Evolutionary conservation across 345 rosid genomes (phyloP).

Genomic region (Murraya paniculata): DNA sequence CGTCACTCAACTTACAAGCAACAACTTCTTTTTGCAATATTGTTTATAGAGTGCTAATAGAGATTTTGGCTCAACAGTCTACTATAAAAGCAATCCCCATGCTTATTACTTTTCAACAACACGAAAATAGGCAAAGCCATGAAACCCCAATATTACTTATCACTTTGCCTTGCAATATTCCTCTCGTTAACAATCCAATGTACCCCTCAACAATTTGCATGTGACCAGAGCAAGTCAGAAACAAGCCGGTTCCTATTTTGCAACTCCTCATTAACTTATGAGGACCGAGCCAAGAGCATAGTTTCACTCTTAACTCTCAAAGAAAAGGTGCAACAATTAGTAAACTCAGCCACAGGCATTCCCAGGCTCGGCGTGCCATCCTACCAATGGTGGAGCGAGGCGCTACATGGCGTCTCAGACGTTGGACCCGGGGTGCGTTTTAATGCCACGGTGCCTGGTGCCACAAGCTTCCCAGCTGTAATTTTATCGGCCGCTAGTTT

Average conservation of each 20-base stretch:
- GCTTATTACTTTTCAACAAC: background rate
- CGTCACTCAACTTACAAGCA: conserved; percentile 25
- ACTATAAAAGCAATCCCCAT: conserved; percentile 3
- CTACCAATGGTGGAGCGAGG: conserved; percentile 79
- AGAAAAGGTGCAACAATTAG: conserved; percentile 63
- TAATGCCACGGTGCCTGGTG: conserved; percentile 43
- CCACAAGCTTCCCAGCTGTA: conserved; percentile 67
- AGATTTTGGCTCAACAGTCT: background rate
- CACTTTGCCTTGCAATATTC: conserved; percentile 13
- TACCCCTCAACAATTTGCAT: conserved; percentile 35
- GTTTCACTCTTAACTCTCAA: conserved; percentile 43
- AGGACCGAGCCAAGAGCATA: conserved; percentile 47
- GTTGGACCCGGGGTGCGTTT: conserved; percentile 49
- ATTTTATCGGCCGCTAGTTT: conserved; percentile 55
- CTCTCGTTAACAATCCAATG: conserved; percentile 15
- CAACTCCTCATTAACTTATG: conserved; percentile 37
- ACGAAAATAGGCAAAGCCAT: conserved; percentile 6
- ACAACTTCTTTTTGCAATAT: background rate
- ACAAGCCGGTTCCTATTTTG: conserved; percentile 44
- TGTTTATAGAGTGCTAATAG: background rate
- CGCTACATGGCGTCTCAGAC: conserved; percentile 62
- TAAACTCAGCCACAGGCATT: conserved; percentile 41
- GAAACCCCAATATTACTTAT: conserved; percentile 2
- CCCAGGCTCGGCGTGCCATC: conserved; percentile 55
- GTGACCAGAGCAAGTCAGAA: conserved; percentile 31